These are phyloP conservation scores for Neofusicoccum umdonicola DNA, from an alignment of 2,329 filamentous ascomycete species.

Conservation along the genomic window DNA sequence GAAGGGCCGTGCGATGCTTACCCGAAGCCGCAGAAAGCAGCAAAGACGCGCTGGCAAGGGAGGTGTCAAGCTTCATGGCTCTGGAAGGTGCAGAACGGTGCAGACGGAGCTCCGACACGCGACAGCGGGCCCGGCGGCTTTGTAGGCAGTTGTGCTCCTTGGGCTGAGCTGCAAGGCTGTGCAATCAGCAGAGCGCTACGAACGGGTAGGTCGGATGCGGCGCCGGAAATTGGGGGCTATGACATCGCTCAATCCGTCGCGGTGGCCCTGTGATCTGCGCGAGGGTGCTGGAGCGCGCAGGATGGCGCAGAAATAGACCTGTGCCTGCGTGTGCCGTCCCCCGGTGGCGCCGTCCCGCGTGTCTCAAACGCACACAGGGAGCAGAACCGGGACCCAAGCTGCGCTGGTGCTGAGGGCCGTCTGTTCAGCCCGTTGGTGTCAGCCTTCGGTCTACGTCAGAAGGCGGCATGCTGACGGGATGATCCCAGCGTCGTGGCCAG, in stretches of 20 bases:
- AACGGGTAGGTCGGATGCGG: slow-evolving; percentile 9
- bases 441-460: not conserved
- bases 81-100: not conserved
- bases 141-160: slow-evolving; percentile 2
- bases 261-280: not conserved
- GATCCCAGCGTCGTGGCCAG: not conserved
- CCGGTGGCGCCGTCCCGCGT: not conserved
- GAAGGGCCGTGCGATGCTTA: not conserved
- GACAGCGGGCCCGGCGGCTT: slow-evolving; percentile 3
- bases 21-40: slow-evolving; percentile 15
- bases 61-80: slow-evolving; percentile 14
- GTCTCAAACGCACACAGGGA: not conserved
- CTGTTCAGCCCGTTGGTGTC: not conserved
- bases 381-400: not conserved
- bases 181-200: not conserved
- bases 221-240: slow-evolving; percentile 9
- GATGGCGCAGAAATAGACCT: not conserved
- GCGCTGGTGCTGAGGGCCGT: not conserved
- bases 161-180: slow-evolving; percentile 2
- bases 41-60: not conserved
- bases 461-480: not conserved
- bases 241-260: not conserved
- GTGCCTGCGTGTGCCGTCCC: not conserved
- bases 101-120: not conserved
- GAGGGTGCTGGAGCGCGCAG: not conserved